Conservation (phyloP, 768 basidiomycete species). For the Psilocybe subaeruginosa region DNA sequence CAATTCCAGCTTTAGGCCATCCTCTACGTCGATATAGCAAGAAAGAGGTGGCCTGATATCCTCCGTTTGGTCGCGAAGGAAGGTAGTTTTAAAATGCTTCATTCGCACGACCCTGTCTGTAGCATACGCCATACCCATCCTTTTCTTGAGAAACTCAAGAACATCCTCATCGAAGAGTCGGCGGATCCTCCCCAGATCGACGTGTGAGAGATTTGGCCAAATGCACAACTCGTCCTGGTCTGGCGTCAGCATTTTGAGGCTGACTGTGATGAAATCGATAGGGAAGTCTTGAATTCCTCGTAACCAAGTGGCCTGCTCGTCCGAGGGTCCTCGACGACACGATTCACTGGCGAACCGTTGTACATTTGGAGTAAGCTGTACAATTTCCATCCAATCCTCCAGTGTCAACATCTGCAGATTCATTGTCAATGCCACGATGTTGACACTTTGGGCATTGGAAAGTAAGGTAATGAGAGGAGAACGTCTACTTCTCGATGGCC, state of each 20-base stretch:
- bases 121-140: not conserved
- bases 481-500: not conserved
- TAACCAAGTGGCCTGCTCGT: not conserved
- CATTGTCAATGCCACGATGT: not conserved
- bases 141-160: not conserved
- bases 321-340: not conserved
- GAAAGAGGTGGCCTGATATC: not conserved
- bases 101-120: not conserved
- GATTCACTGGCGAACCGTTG: not conserved
- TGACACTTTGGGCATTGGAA: not conserved
- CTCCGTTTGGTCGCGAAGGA: not conserved
- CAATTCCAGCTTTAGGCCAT: not conserved
- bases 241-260: not conserved
- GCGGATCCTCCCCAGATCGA: not conserved
- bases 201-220: not conserved
- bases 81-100: not conserved
- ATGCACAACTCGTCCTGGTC: not conserved
- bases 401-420: slow-evolving; percentile 6
- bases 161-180: not conserved
- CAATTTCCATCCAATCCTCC: not conserved
- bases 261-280: not conserved
- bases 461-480: slow-evolving; percentile 12
- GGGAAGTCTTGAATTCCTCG: not conserved
- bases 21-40: not conserved
- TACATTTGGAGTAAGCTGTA: not conserved